A percentile compares a stretch with the other conserved stretches of the same genome.
Evolutionary conservation across 441 rosid species (phyloP).

Genomic region (Mallotus repandus): DNA sequence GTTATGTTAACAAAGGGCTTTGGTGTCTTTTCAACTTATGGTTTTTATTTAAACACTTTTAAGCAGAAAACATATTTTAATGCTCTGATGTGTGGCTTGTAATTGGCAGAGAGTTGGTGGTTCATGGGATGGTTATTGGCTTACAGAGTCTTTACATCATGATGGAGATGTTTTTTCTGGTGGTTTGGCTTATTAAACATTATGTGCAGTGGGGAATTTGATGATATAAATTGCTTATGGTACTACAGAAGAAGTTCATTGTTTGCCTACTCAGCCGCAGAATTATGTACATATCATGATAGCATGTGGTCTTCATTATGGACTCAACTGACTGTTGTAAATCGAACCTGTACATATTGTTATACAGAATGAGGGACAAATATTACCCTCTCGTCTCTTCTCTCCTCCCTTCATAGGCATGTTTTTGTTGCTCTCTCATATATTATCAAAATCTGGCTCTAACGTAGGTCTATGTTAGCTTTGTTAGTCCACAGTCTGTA

Average conservation of each 20-base stretch:
- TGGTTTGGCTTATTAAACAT: conserved; percentile 72
- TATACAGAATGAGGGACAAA: neutral
- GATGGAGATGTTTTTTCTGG: conserved; percentile 86
- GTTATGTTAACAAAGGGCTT: no score
- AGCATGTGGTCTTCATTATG: neutral
- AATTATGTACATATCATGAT: conserved; percentile 21
- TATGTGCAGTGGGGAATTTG: neutral
- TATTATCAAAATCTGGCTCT: neutral
- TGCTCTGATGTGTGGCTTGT: conserved; percentile 13
- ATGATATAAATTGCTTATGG: neutral
- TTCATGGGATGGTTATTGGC: conserved; percentile 95
- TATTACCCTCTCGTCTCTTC: no score
- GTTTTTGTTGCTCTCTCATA: neutral
- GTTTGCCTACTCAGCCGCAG: neutral
- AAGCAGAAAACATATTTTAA: no score
- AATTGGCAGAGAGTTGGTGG: conserved; percentile 80
- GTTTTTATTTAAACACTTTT: no score
- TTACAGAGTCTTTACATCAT: conserved; percentile 79
- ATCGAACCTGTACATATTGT: conserved; percentile 17
- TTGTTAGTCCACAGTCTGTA: neutral
- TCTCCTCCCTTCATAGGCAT: neutral
- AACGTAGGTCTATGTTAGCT: neutral
- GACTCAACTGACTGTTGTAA: conserved; percentile 10
- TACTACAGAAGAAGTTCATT: neutral
- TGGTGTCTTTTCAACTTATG: no score